Base-by-base conservation (phyloP, 495 filamentous ascomycete genomes). In the Podospora australis region DNA sequence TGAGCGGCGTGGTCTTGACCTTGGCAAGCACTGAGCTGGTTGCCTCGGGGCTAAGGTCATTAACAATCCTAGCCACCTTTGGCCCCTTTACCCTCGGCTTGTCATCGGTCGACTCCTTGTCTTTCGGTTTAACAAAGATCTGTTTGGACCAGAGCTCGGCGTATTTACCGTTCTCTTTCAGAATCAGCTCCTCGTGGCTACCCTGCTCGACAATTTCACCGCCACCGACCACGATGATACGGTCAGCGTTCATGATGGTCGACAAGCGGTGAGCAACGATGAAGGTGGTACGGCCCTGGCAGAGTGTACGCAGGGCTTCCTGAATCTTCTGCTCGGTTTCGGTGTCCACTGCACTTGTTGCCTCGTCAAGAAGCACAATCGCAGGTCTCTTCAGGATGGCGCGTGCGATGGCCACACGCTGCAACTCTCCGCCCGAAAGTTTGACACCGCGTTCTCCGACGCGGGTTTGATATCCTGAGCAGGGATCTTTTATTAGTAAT, bases 371-470 rank as follows among this genome's bases (percentile, higher is more conserved):
- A 34, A 79, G 65, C 40, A 79, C 76, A 32, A 79, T 77, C 24
- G 77, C 64, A 2, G 77, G 75, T 38, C 63, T 53, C 53, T 78
- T 79, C 16, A 79, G 52, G 29, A 79, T 78, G 1, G 72, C 57
- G 70, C 85, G 75, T 16, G 87, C 86, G 64, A 90, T 87, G 1
- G 86, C 79, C n/a, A 90, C 70, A 32, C 86, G 77, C 61, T 90
- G 87, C 35, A 79, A 65, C 62, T 90, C 84, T 5, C 86, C 87
- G 10, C 84, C 85, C 7, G 84, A 88, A 19, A 90, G 67, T 56
- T 83, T 86, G 25, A 83, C 65, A 2, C 82, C 82, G 5, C 75
- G 68, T 36, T 84, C 80, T 6, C 82, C 83, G 28, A 84, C 78
- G 8, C 68, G 69, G 10, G 79, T 78, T 25, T 78, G 57, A 52